A percentile compares a stretch with the other conserved stretches of the same genome.
Evolutionary conservation across 2,329 filamentous ascomycete species (phyloP).

Genomic region (Coniochaeta sp.): DNA sequence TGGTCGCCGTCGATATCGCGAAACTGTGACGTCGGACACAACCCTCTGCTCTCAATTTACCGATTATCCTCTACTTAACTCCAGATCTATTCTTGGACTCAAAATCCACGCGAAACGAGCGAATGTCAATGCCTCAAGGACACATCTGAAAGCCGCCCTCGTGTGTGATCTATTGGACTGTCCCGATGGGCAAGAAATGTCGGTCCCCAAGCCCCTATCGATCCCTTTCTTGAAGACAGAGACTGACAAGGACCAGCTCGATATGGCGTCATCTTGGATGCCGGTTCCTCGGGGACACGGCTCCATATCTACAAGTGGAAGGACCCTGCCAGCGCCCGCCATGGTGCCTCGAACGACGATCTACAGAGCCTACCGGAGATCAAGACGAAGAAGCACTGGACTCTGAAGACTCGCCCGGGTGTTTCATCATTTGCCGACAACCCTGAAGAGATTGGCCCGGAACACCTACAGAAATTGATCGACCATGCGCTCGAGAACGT

Average conservation of each 20-base stretch:
- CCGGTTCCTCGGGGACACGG: slow-evolving; percentile 93
- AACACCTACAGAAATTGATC: slow-evolving; percentile 74
- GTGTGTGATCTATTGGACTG: not conserved
- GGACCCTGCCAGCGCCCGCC: slow-evolving; percentile 61
- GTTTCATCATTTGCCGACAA: slow-evolving; percentile 83
- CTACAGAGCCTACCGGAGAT: slow-evolving; percentile 69
- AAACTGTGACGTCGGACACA: not conserved
- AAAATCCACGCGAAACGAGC: not conserved
- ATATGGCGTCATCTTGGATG: slow-evolving; percentile 95
- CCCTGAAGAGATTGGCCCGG: slow-evolving; percentile 68
- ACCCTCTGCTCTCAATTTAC: not conserved
- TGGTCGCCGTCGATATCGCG: not conserved
- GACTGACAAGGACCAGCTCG: slow-evolving; percentile 35
- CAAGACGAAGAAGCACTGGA: slow-evolving; percentile 79
- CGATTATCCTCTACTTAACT: not conserved
- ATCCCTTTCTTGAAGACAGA: not conserved
- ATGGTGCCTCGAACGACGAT: slow-evolving; percentile 51
- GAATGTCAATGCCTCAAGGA: not conserved
- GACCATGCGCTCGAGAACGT: slow-evolving; percentile 76
- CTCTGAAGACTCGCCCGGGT: slow-evolving; percentile 88
- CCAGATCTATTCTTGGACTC: not conserved
- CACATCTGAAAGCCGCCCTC: not conserved
- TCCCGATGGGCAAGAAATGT: slow-evolving; percentile 18
- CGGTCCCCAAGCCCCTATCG: not conserved
- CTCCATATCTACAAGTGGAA: slow-evolving; percentile 94